Evolutionary conservation across 805 yeast species (phyloP).

Genomic region (Pichia paraexigua): DNA sequence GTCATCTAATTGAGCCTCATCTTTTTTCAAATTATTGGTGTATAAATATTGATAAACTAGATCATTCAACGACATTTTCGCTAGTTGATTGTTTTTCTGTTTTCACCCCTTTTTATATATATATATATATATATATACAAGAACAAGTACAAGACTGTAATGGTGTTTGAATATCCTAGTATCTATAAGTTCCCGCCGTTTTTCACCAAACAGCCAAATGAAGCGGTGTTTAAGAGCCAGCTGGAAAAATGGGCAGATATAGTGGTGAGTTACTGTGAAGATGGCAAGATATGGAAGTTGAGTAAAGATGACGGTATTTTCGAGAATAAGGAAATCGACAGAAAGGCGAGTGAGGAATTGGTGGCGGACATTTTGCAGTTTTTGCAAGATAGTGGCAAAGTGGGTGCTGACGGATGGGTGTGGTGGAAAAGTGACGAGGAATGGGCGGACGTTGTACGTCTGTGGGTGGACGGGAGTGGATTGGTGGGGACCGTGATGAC

Average conservation of each 20-base stretch:
- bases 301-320: background rate
- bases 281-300: slow-evolving; percentile 47
- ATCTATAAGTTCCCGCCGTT: slow-evolving; percentile 82
- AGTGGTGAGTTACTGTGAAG: slow-evolving; percentile 52
- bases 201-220: slow-evolving; percentile 82
- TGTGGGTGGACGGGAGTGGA: background rate
- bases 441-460: background rate
- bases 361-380: background rate
- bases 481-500: background rate
- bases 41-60: background rate
- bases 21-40: background rate
- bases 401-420: background rate
- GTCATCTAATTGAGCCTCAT: background rate
- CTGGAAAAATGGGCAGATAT: slow-evolving; percentile 68
- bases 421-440: background rate
- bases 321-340: background rate
- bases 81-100: background rate
- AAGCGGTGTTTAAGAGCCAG: slow-evolving; percentile 70
- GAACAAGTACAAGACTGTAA: background rate
- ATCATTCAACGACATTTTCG: background rate
- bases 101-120: no score
- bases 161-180: slow-evolving; percentile 29
- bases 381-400: background rate
- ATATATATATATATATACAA: no score
- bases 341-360: background rate